Conservation (phyloP, 768 basidiomycete species). For the Russula sp. region DNA sequence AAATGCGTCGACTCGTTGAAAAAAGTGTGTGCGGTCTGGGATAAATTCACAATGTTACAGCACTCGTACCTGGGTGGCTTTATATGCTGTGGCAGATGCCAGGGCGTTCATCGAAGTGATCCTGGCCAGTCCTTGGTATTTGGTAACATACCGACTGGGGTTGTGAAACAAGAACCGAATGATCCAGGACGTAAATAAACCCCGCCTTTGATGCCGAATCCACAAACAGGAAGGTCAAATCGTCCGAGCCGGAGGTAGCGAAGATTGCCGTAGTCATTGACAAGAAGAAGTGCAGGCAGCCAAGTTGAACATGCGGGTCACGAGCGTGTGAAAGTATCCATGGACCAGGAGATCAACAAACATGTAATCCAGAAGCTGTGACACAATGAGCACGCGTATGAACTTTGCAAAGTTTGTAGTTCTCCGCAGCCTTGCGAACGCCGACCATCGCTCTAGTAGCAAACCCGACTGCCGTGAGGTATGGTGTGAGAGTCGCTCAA, state of each 20-base stretch:
- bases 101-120: background rate
- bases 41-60: background rate
- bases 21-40: background rate
- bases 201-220: background rate
- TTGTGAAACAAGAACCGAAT: background rate
- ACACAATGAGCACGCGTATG: no score
- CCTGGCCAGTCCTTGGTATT: background rate
- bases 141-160: background rate
- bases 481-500: no score
- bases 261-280: no score
- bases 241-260: background rate
- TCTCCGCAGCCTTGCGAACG: no score
- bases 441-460: no score
- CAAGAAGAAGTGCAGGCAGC: no score
- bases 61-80: background rate
- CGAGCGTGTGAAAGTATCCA: no score
- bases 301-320: no score
- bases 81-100: background rate
- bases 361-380: no score
- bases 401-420: no score
- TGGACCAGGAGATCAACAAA: no score
- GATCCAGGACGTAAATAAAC: slow-evolving; percentile 4
- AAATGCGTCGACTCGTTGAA: background rate
- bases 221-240: background rate
- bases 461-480: no score